Base-by-base conservation (phyloP, 768 basidiomycete genomes). In the Pholiota molesta region DNA sequence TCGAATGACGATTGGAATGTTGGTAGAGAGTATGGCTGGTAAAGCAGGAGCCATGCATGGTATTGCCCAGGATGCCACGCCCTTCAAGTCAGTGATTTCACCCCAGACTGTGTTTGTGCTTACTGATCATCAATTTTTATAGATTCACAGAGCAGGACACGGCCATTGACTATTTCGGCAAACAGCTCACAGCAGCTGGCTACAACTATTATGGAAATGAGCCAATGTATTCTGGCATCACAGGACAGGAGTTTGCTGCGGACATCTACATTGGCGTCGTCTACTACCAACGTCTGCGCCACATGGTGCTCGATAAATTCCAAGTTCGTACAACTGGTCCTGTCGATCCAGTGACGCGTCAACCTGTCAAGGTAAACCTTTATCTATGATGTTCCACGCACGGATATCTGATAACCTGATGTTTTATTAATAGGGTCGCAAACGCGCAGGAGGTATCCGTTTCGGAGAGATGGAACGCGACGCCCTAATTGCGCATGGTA, bases 391-490 rank as follows among this genome's bases (percentile, higher is more conserved):
- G 49, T 51, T 42, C 55, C 54, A 49, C 33, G 14, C 49, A 59
- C 23, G 1, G 28, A 52, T 42, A 61, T 45, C 45, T 60, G 19
- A 35, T 52, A 49, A 44, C 54, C 23, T 23, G 28, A 19, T 53
- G 42, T 53, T 49, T 52, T 57, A 66, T 21, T 3, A 19, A 44
- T 31, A 94, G 95, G 97, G 97, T 60, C 92, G 97, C 63, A 99
- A 98, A 85, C 92, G 95, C 58, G 94, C 93, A 47, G 97, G 97
- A 69, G 97, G 97, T 70, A 99, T 99, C 71, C 95, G 97, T 59
- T 99, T 99, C 73, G 97, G 97, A 69, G 97, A 99, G 80, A 99
- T 99, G 97, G 97, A 99, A 76, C 92, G 97, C 57, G 97, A 99
- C 73, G 97, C 97, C 11, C 85, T 99, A 55, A 96, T 99, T 67